Evolutionary conservation across 108 stramenopile genomes (phyloP).

Genomic region (Mediolabrus comicus): DNA sequence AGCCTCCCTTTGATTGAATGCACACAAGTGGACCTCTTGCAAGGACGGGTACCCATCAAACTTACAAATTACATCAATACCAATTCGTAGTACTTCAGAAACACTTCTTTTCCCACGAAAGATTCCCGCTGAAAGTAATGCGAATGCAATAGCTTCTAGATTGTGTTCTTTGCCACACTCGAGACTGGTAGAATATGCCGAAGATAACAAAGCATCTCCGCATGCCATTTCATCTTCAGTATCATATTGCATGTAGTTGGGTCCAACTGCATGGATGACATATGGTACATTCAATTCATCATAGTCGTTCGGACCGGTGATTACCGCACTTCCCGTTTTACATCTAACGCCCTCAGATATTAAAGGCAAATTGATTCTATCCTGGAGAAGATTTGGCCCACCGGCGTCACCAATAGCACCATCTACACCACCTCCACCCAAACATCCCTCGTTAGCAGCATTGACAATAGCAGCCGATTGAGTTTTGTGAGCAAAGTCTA

Average conservation of each 20-base stretch:
- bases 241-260: conserved; percentile 52
- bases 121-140: conserved; percentile 73
- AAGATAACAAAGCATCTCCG: conserved; percentile 48
- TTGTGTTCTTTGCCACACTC: conserved; percentile 37
- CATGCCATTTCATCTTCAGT: neutral
- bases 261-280: conserved; percentile 90
- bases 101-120: conserved; percentile 59
- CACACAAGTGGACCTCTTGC: conserved; percentile 51
- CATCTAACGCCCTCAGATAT: conserved; percentile 51
- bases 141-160: conserved; percentile 67
- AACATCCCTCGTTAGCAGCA: conserved; percentile 79
- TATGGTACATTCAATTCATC: conserved; percentile 50
- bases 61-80: conserved; percentile 53
- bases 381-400: conserved; percentile 50
- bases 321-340: conserved; percentile 61
- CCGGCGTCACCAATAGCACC: conserved; percentile 80
- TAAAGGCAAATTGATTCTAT: conserved; percentile 54
- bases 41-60: conserved; percentile 46
- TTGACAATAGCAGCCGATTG: conserved; percentile 25
- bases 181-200: conserved; percentile 55
- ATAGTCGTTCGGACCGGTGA: conserved; percentile 66
- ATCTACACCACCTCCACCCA: conserved; percentile 89
- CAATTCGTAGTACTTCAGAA: conserved; percentile 60
- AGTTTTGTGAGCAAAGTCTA: conserved; percentile 38
- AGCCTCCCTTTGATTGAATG: conserved; percentile 40